Base-by-base conservation (phyloP, 495 filamentous ascomycete genomes). In the Penicillium robsamsonii region DNA sequence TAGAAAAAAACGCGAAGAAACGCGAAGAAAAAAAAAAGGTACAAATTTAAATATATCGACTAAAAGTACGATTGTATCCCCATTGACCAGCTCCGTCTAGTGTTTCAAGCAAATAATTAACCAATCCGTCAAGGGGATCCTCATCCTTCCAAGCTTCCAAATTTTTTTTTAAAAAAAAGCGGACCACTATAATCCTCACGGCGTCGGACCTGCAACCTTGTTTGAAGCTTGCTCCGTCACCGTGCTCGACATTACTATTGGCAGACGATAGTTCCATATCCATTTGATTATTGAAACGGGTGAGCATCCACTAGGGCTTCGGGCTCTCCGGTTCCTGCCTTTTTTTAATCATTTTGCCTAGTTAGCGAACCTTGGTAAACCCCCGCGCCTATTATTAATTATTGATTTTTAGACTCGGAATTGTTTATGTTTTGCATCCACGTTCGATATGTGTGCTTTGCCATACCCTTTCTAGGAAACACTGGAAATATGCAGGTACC, bases 171-270 rank as follows among this genome's bases (percentile, higher is more conserved):
- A n/a, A 50, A 17, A 38, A 38, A 17, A 55, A 25, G 53, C 22
- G 50, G 63, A 63, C 11, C 62, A 20, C 24, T 9, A n/a, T 45
- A 20, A 10, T 29, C 15, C 20, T 55, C 49, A 64, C 56, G 61
- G 50, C 56, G 60, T 67, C 61, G 64, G 64, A 57, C 50, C 46
- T 50, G 9, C 56, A 62, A 55, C 64, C 53, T 62, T 64, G 56
- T 53, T 62, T 50, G 49, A 60, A 58, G 29, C n/a, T 17, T 46
- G 33, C 53, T 59, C 63, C 64, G 64, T 25, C 2, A 15, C 29
- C 0, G 31, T 24, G n/a, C 18, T 10, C 17, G 9, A 11, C 46
- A 44, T 17, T 15, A 43, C 12, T 24, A 45, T 35, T 41, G 48
- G 48, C 38, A 27, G 22, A 25, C 30, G 22, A 43, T 18, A 18